A percentile compares a stretch with the other conserved stretches of the same genome.
These are phyloP conservation scores for Thozetella sp. DNA, from an alignment of 495 filamentous ascomycete genomes.

Conservation along the genomic window DNA sequence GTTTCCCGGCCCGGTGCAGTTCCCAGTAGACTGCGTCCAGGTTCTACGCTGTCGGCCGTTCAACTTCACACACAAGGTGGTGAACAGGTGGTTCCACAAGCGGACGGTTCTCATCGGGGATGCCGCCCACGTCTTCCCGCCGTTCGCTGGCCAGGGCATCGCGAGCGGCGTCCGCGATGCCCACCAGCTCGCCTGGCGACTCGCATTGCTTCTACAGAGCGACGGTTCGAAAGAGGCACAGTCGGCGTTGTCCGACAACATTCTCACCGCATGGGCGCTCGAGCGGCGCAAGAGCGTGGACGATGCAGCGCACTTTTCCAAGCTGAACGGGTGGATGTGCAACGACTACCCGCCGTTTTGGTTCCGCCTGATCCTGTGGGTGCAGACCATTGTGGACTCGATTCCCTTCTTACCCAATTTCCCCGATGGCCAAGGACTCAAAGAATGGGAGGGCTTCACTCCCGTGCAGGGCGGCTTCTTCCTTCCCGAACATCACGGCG, in stretches of 20 bases:
- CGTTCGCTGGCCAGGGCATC: constrained; percentile 58
- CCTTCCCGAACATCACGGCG: constrained; percentile 15
- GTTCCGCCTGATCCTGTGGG: not conserved
- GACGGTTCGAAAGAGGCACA: constrained; percentile 6
- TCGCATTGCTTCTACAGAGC: constrained; percentile 32
- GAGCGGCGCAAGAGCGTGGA: constrained; percentile 22
- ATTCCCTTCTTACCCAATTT: constrained; percentile 11
- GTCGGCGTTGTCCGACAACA: constrained; percentile 4
- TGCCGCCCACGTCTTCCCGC: constrained; percentile 58
- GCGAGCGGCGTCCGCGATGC: constrained; percentile 43
- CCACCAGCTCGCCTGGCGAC: constrained; percentile 46
- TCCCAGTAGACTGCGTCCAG: constrained; percentile 50
- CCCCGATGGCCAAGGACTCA: constrained; percentile 5
- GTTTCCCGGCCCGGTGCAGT: constrained; percentile 29
- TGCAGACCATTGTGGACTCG: not conserved
- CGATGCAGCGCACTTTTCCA: constrained; percentile 19
- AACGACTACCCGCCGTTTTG: constrained; percentile 13
- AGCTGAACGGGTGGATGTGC: constrained; percentile 23
- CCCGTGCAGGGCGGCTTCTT: constrained; percentile 23
- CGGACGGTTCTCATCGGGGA: constrained; percentile 52
- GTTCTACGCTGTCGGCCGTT: constrained; percentile 53
- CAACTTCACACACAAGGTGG: constrained; percentile 44
- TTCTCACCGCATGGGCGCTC: constrained; percentile 21
- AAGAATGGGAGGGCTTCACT: constrained; percentile 18
- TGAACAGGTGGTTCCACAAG: constrained; percentile 51